phyloP scores from a whole-genome alignment of 2,329 filamentous ascomycete species.

The Lizonia empirigonia region DNA sequence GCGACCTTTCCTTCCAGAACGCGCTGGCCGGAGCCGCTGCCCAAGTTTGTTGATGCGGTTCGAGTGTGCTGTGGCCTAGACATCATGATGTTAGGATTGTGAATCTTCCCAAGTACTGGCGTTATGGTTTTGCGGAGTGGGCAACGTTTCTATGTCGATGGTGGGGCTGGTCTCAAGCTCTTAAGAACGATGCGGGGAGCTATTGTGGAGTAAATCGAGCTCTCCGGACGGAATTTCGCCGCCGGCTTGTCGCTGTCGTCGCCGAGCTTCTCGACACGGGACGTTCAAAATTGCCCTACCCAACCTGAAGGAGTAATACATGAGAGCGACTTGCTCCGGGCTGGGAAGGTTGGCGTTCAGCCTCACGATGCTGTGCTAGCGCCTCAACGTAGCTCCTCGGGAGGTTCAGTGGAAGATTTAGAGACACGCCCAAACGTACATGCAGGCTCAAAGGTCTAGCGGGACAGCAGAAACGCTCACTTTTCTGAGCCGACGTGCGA shows the following conservation, averaged over 20 bases:
- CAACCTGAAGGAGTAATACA: conserved; percentile 9
- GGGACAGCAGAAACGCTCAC: not conserved
- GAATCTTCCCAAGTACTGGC: no score
- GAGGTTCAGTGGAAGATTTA: not conserved
- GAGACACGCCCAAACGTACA: not conserved
- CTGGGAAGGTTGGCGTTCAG: conserved; percentile 10
- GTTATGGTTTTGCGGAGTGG: not conserved
- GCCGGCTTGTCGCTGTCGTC: conserved; percentile 12
- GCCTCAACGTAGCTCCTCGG: conserved; percentile 9
- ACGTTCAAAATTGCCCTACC: conserved; percentile 2
- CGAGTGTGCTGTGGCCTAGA: conserved; percentile 45
- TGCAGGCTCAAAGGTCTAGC: not conserved
- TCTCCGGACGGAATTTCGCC: conserved; percentile 18
- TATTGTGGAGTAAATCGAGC: conserved; percentile 13
- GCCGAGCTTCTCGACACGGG: conserved; percentile 12
- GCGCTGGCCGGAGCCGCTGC: conserved; percentile 37
- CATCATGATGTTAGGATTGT: conserved; percentile 36
- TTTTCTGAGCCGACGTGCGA: not conserved
- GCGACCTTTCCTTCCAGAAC: conserved; percentile 72
- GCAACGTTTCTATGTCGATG: not conserved
- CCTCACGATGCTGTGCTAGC: conserved; percentile 9
- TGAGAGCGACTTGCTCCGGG: not conserved
- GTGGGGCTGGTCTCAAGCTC: conserved; percentile 9
- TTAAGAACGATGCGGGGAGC: conserved; percentile 19
- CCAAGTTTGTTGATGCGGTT: conserved; percentile 50